Percentiles rank a stretch among this genome's conserved stretches.
Conservation (phyloP, 148 eudicot genomes). For the Amaranthus hypochondriacus region DNA sequence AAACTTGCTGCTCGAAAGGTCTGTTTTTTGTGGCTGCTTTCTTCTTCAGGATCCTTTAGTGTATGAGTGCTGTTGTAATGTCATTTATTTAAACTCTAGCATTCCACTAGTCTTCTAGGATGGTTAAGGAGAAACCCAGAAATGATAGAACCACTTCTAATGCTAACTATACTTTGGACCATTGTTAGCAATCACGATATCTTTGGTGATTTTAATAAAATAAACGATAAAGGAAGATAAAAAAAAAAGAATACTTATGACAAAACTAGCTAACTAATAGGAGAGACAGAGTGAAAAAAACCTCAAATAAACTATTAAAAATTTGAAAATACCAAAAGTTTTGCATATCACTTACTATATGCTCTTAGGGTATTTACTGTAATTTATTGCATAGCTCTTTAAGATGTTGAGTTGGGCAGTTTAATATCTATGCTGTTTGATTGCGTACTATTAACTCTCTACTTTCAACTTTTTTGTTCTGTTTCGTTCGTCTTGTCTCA, state of each 20-base stretch:
- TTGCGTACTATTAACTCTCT: not conserved
- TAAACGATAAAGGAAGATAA: too few species aligned
- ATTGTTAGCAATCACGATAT: too few species aligned
- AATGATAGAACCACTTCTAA: too few species aligned
- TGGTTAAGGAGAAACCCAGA: not conserved
- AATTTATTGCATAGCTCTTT: not conserved
- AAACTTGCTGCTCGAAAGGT: slow-evolving; percentile 98
- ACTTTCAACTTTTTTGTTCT: not conserved
- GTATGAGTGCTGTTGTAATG: not conserved
- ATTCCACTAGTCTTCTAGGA: not conserved
- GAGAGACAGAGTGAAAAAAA: too few species aligned
- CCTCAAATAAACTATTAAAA: too few species aligned
- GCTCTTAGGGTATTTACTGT: not conserved
- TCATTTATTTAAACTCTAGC: not conserved
- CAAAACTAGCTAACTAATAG: too few species aligned
- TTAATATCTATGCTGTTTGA: not conserved
- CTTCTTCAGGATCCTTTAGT: not conserved
- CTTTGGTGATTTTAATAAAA: too few species aligned
- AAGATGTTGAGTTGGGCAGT: not conserved
- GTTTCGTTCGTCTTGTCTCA: not conserved
- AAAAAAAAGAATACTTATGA: too few species aligned
- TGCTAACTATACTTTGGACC: too few species aligned
- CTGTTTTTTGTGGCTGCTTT: slow-evolving; percentile 14
- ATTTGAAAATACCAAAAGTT: too few species aligned
- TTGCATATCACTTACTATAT: not conserved